Evolutionary conservation across 495 filamentous ascomycete genomes (phyloP).

Genomic region (Aspergillus steynii): DNA sequence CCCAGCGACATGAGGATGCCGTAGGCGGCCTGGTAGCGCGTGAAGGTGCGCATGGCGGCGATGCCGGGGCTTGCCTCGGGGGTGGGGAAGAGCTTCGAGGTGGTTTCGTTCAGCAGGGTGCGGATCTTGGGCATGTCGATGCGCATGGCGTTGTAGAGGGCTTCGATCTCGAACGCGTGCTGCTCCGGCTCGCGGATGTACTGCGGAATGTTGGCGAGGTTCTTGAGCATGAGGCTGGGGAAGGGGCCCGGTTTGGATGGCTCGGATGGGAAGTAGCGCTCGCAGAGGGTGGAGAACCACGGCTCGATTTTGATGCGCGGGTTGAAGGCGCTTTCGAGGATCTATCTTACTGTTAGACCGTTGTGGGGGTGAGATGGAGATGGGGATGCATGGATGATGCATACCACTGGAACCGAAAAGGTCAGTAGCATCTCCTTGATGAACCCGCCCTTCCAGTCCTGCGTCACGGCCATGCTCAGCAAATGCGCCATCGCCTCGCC

Average conservation of each 20-base stretch:
- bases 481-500: constrained; percentile 34
- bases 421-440: constrained; percentile 32
- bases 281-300: constrained; percentile 19
- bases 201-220: constrained; percentile 23
- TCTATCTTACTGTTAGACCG: constrained; percentile 16
- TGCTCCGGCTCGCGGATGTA: constrained; percentile 21
- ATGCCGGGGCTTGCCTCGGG: background rate
- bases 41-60: constrained; percentile 12
- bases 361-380: background rate
- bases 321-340: constrained; percentile 36
- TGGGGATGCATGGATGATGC: constrained; percentile 1
- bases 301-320: constrained; percentile 27
- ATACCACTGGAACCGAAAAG: constrained; percentile 38
- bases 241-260: constrained; percentile 5
- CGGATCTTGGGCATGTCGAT: constrained; percentile 17
- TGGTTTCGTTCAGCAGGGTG: constrained; percentile 7
- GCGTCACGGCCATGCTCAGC: constrained; percentile 25
- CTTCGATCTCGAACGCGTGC: constrained; percentile 24
- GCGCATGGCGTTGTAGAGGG: constrained; percentile 18
- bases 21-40: constrained; percentile 25
- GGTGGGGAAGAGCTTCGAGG: background rate
- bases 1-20: constrained; percentile 23
- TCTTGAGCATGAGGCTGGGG: constrained; percentile 15
- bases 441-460: constrained; percentile 27
- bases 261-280: constrained; percentile 8